phyloP scores from a whole-genome alignment of 2,329 filamentous ascomycete species.

The Monilinia fructicola region DNA sequence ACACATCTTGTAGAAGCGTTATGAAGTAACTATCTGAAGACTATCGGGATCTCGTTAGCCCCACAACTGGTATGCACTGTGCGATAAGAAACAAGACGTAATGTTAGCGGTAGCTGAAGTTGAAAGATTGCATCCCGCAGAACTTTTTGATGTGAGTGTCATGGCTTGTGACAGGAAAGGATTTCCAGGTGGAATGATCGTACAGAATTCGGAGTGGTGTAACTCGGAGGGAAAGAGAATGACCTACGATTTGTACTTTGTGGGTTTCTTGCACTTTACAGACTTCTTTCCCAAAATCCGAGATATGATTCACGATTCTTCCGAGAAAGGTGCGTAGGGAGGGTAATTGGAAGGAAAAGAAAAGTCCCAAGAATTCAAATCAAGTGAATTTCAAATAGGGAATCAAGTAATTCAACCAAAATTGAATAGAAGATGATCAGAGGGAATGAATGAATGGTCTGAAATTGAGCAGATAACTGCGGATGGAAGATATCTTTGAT shows the following conservation, averaged over 20 bases:
- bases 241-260: background rate
- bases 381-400: background rate
- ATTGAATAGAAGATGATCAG: background rate
- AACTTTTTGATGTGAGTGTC: slow-evolving; percentile 36
- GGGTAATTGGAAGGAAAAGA: background rate
- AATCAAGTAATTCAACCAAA: background rate
- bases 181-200: slow-evolving; percentile 35
- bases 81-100: slow-evolving; percentile 8
- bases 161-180: slow-evolving; percentile 30
- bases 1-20: slow-evolving; percentile 50
- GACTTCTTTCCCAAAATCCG: no score
- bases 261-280: no score
- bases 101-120: slow-evolving; percentile 20
- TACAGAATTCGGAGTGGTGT: background rate
- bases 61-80: background rate
- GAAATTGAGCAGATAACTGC: slow-evolving; percentile 7
- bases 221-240: background rate
- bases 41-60: slow-evolving; percentile 24
- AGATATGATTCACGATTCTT: no score
- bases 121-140: slow-evolving; percentile 32
- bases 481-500: slow-evolving; percentile 7
- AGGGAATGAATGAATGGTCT: background rate
- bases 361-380: background rate
- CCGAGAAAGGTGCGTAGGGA: background rate
- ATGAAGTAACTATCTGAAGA: background rate